Conservation (phyloP, 2,329 filamentous ascomycete species). For the Phaeosphaeria sp. region DNA sequence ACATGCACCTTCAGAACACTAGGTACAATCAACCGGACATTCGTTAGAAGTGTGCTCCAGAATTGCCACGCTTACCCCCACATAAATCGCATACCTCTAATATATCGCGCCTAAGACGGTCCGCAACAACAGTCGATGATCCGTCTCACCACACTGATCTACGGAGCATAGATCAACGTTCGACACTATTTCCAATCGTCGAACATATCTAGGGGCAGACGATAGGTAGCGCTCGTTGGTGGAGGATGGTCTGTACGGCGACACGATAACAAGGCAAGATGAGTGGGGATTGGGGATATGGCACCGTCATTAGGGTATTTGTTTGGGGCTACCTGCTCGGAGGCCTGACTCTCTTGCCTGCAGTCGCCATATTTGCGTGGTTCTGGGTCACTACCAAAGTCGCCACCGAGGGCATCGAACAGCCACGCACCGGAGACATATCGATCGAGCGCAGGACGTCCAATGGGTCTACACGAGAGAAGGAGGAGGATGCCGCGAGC, state of each 20-base stretch:
- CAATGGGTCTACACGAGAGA: slow-evolving; percentile 14
- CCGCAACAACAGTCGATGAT: not conserved
- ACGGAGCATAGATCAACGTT: not conserved
- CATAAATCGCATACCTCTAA: too few species aligned
- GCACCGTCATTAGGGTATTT: slow-evolving; percentile 31
- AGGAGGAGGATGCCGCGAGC: slow-evolving; percentile 17
- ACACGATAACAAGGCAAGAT: slow-evolving; percentile 30
- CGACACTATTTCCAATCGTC: not conserved
- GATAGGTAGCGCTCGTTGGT: not conserved
- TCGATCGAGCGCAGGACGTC: slow-evolving; percentile 15
- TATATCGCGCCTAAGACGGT: not conserved
- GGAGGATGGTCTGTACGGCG: slow-evolving; percentile 21
- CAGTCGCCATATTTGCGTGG: slow-evolving; percentile 24
- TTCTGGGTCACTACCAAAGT: slow-evolving; percentile 24
- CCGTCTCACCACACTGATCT: not conserved
- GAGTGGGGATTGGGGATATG: slow-evolving; percentile 34
- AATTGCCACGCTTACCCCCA: too few species aligned
- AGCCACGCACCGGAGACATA: not conserved
- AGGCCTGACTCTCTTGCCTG: slow-evolving; percentile 29
- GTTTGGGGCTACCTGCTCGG: slow-evolving; percentile 35
- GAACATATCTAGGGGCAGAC: not conserved
- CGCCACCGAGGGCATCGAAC: slow-evolving; percentile 11
- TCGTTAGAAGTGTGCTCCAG: not conserved
- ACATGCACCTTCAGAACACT: not conserved
- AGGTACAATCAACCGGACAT: too few species aligned